A percentile compares a stretch with the other conserved stretches of the same genome.
Conservation (phyloP, 2,329 filamentous ascomycete genomes). For the Ceratocystis ficicola region DNA sequence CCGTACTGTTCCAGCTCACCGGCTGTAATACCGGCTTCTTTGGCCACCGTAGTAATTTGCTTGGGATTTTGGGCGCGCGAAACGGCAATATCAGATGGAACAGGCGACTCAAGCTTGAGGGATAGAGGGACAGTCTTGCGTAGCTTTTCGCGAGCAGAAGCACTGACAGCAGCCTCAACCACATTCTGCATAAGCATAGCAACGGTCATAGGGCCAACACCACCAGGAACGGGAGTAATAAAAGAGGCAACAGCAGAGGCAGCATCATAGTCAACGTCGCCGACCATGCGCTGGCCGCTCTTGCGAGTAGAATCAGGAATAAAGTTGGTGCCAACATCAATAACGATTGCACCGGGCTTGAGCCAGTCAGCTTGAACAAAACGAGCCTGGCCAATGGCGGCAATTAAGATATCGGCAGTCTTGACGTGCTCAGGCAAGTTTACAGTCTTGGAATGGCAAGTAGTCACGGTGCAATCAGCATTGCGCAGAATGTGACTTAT, state of each 20-base stretch:
- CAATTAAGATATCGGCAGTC: constrained; percentile 77
- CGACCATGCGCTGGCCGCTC: constrained; percentile 81
- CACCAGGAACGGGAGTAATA: constrained; percentile 92
- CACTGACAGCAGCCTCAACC: constrained; percentile 67
- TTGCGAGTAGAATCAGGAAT: constrained; percentile 81
- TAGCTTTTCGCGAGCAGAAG: constrained; percentile 71
- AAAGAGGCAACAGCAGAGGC: constrained; percentile 75
- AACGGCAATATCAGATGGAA: constrained; percentile 91
- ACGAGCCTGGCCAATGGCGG: constrained; percentile 74
- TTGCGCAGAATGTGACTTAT: constrained; percentile 93
- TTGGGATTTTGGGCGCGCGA: constrained; percentile 87
- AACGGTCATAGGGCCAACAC: constrained; percentile 97
- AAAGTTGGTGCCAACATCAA: constrained; percentile 97
- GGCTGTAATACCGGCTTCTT: constrained; percentile 76
- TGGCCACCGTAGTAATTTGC: constrained; percentile 69
- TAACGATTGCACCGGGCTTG: constrained; percentile 87
- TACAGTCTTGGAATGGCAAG: constrained; percentile 83
- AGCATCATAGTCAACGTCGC: constrained; percentile 85
- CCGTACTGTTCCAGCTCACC: constrained; percentile 92
- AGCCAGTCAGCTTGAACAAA: constrained; percentile 94
- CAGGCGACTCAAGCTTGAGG: constrained; percentile 62
- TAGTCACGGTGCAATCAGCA: constrained; percentile 89
- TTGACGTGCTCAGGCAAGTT: constrained; percentile 63
- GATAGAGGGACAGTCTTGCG: constrained; percentile 73
- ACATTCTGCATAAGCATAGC: constrained; percentile 97